Evolutionary conservation across 148 eudicot species (phyloP).

Genomic region (Amaranthus hypochondriacus): DNA sequence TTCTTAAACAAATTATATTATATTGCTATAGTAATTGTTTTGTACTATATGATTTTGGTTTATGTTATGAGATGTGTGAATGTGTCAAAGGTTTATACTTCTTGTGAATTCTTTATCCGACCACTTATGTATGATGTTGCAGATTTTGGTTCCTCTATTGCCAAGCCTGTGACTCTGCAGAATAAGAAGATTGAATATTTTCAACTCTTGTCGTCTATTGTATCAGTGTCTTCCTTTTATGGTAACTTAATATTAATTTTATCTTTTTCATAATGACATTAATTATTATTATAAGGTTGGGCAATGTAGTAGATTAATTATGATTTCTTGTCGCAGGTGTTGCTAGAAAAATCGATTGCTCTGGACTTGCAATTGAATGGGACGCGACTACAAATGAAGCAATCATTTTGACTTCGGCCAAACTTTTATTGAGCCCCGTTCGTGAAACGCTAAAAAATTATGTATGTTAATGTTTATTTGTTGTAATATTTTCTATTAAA

Average conservation of each 20-base stretch:
- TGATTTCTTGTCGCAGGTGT: neutral
- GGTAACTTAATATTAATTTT: neutral
- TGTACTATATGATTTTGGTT: too few species aligned
- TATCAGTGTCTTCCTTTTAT: neutral
- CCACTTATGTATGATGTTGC: neutral
- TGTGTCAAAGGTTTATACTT: too few species aligned
- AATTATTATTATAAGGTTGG: too few species aligned
- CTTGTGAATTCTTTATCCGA: too few species aligned
- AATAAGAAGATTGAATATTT: neutral
- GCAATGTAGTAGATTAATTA: neutral
- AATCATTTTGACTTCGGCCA: neutral
- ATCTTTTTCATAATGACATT: too few species aligned
- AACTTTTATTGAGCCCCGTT: neutral
- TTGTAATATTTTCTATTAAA: neutral
- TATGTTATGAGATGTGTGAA: too few species aligned
- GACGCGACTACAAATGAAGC: neutral
- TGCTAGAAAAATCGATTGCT: neutral
- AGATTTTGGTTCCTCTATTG: neutral
- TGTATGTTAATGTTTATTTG: neutral
- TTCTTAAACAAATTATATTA: too few species aligned
- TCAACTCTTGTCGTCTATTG: neutral
- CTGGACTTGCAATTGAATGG: neutral
- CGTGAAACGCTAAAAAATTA: neutral
- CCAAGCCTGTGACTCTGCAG: neutral
- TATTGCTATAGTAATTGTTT: too few species aligned